Evolutionary conservation across 2,329 filamentous ascomycete species (phyloP), one percentile per base, ranked within the genome.

Genomic region (Cryphonectria naterciae): DNA sequence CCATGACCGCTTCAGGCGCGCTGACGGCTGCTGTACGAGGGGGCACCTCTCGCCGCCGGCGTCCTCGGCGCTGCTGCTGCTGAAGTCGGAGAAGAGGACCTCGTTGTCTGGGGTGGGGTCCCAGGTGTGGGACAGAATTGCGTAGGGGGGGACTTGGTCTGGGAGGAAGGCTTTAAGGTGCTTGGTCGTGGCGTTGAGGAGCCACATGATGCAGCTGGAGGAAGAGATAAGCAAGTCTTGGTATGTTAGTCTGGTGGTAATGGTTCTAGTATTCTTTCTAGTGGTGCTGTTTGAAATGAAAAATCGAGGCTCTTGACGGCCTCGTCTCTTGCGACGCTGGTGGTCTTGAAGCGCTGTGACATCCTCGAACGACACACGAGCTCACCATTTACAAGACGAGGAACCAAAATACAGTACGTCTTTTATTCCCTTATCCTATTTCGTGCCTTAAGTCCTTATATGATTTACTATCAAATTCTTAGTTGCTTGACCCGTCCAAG

Each of bases 111-210:
- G 39, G 10, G 32, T 62, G 22, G 58, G 19, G 10, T 37, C 39
- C 61, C 62, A 69, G 1, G 62, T 65, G 61, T 69, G 68, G 7
- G 61, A 65, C 8, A 65, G 28, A 13, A 69, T 56, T 1, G 62
- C 52, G 54, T 65, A 65, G 37, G 17, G 15, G 2, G 67, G 61
- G 46, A 58, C 46, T 22, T 60, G 13, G 25, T 46, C 61, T 10
- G 58, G 63, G 15, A 52, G 41, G 10, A 65, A 65, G 63, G 43
- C 7, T 25, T 22, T 65, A 8, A 65, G 63, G 46, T 65, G 43
- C 25, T 65, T 65, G 15, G 61, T 25, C 10, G 61, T 64, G n/a
- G 61, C 61, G 61, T 64, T 46, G 19, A 64, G 61, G 22, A 64
- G 61, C 61, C 61, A 64, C 61, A 64, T 64, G 5, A 22, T 37